Evolutionary conservation across 495 filamentous ascomycete species (phyloP).

Genomic region (Talaromyces ruber): DNA sequence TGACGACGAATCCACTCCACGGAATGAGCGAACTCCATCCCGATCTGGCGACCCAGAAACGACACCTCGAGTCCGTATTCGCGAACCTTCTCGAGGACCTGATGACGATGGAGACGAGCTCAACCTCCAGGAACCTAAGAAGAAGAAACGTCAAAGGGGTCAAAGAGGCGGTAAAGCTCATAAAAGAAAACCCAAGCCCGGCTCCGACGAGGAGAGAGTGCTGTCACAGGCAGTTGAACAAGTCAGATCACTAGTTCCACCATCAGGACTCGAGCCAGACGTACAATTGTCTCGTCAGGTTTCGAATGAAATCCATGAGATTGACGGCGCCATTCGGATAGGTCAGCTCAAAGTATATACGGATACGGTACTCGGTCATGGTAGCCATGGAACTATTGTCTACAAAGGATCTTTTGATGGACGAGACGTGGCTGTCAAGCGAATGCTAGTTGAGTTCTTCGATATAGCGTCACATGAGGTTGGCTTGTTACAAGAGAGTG

Average conservation of each 20-base stretch:
- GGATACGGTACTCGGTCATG: slow-evolving; percentile 64
- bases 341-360: slow-evolving; percentile 66
- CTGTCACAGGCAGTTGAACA: slow-evolving; percentile 30
- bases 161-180: slow-evolving; percentile 72
- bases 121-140: slow-evolving; percentile 38
- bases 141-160: slow-evolving; percentile 78
- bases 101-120: slow-evolving; percentile 30
- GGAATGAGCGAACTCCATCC: slow-evolving; percentile 1
- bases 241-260: slow-evolving; percentile 26
- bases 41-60: slow-evolving; percentile 3
- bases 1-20: slow-evolving; percentile 9
- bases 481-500: slow-evolving; percentile 78
- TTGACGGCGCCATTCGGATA: slow-evolving; percentile 53
- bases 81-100: slow-evolving; percentile 35
- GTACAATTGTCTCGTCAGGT: slow-evolving; percentile 32
- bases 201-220: slow-evolving; percentile 29
- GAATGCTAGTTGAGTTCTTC: slow-evolving; percentile 90
- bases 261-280: slow-evolving; percentile 48
- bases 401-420: slow-evolving; percentile 83
- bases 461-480: slow-evolving; percentile 95
- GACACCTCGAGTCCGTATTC: slow-evolving; percentile 25
- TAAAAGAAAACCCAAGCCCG: slow-evolving; percentile 49
- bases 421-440: slow-evolving; percentile 88
- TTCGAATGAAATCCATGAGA: slow-evolving; percentile 31
- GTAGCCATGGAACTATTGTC: slow-evolving; percentile 81